Evolutionary conservation across 768 basidiomycete species (phyloP).

Genomic region (Pulveroboletus frians): DNA sequence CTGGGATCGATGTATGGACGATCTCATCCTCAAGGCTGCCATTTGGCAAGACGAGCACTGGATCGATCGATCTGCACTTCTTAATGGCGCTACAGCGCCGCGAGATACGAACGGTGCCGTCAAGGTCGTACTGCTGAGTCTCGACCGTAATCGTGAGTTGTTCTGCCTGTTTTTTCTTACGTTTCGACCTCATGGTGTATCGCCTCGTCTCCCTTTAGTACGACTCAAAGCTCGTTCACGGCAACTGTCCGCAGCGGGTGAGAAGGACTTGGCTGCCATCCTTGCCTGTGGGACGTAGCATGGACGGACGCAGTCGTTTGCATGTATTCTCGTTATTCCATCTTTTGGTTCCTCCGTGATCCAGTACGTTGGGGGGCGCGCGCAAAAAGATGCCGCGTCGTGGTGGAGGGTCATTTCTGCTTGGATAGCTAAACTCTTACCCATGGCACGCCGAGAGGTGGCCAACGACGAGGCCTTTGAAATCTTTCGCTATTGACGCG

Average conservation of each 20-base stretch:
- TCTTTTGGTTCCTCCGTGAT: constrained; percentile 2
- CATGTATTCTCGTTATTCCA: neutral
- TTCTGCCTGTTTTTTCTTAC: constrained; percentile 8
- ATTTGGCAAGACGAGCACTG: constrained; percentile 94
- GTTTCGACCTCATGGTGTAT: constrained; percentile 8
- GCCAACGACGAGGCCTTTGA: constrained; percentile 3
- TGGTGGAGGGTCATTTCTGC: constrained; percentile 5
- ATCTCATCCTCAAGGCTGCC: constrained; percentile 87
- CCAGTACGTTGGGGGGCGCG: constrained; percentile 3
- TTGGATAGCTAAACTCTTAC: constrained; percentile 7
- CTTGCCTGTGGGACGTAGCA: constrained; percentile 38
- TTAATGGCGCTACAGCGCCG: constrained; percentile 38
- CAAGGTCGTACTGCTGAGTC: constrained; percentile 84
- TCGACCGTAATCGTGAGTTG: constrained; percentile 85
- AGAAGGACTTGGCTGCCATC: constrained; percentile 77
- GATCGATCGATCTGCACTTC: constrained; percentile 73
- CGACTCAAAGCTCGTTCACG: constrained; percentile 86
- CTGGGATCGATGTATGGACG: constrained; percentile 84
- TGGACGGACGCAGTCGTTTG: neutral
- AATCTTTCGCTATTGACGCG: constrained; percentile 2
- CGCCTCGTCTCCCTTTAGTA: constrained; percentile 42
- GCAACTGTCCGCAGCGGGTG: constrained; percentile 78
- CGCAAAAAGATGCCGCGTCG: neutral
- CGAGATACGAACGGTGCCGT: constrained; percentile 45
- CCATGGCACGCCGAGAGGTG: constrained; percentile 29